Conservation (phyloP, 1,139 yeast species). For the Yamadazyma sp. region DNA sequence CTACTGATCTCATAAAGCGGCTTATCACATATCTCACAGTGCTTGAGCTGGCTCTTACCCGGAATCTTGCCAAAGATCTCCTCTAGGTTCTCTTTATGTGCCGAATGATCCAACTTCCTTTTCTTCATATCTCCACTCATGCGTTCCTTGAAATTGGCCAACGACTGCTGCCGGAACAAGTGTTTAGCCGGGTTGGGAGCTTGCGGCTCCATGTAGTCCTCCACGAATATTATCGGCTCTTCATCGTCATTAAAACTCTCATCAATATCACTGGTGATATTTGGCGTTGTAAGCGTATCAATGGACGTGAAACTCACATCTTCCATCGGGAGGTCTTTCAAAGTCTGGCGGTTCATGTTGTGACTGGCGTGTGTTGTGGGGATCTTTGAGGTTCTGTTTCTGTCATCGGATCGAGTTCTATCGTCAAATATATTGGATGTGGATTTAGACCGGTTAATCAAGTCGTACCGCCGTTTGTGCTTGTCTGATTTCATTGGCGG, state of each 20-base stretch:
- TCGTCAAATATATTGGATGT: constrained; percentile 5
- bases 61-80: constrained; percentile 44
- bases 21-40: constrained; percentile 65
- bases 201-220: constrained; percentile 41
- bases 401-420: neutral
- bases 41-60: constrained; percentile 39
- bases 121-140: constrained; percentile 10
- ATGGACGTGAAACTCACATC: constrained; percentile 18
- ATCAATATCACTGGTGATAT: constrained; percentile 19
- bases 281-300: constrained; percentile 14
- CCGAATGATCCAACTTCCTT: constrained; percentile 10
- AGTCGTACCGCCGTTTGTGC: constrained; percentile 4
- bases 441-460: constrained; percentile 5
- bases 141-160: constrained; percentile 41
- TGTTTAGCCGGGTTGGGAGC: constrained; percentile 1
- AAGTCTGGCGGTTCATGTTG: neutral
- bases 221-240: constrained; percentile 53
- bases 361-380: constrained; percentile 6
- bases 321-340: constrained; percentile 9
- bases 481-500: constrained; percentile 43
- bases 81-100: constrained; percentile 31
- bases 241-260: constrained; percentile 25
- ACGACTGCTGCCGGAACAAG: constrained; percentile 27
- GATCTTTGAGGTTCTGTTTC: neutral
- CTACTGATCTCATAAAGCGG: constrained; percentile 66